phyloP scores from a whole-genome alignment of 2,329 filamentous ascomycete genomes.

The Acrodontium crateriforme region DNA sequence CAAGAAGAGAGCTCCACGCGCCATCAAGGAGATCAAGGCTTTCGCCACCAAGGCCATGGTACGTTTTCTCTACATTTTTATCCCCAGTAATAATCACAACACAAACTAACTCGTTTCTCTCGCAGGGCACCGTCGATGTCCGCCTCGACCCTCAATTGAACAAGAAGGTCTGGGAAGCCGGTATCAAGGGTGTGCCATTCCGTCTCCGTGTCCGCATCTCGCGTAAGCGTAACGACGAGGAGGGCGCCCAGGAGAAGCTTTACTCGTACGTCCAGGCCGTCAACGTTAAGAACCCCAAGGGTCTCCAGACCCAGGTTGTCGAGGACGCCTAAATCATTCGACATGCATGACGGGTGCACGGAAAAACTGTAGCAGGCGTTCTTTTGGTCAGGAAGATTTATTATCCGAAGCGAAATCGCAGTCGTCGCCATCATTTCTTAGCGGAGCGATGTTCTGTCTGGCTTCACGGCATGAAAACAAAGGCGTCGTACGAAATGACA shows the following conservation, averaged over 20 bases:
- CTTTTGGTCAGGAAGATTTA: not conserved
- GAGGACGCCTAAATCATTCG: conserved; percentile 42
- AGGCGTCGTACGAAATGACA: too few species aligned
- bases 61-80: conserved; percentile 31
- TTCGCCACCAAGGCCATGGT: conserved; percentile 95
- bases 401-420: too few species aligned
- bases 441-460: too few species aligned
- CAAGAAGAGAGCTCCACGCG: conserved; percentile 98
- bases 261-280: conserved; percentile 99
- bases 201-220: conserved; percentile 96
- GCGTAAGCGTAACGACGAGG: conserved; percentile 99
- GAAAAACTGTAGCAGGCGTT: conserved; percentile 1
- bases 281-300: conserved; percentile 99
- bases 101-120: conserved; percentile 2
- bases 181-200: conserved; percentile 97
- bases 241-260: conserved; percentile 98
- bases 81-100: conserved; percentile 6
- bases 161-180: conserved; percentile 99
- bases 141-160: conserved; percentile 97
- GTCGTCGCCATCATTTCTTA: too few species aligned
- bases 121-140: conserved; percentile 87
- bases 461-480: too few species aligned
- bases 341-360: conserved; percentile 2
- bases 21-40: conserved; percentile 98
- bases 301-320: conserved; percentile 82